Percentiles rank a stretch among this genome's conserved stretches.
Conservation (phyloP, 208 protist species). For the Trypanosoma rangeli region DNA sequence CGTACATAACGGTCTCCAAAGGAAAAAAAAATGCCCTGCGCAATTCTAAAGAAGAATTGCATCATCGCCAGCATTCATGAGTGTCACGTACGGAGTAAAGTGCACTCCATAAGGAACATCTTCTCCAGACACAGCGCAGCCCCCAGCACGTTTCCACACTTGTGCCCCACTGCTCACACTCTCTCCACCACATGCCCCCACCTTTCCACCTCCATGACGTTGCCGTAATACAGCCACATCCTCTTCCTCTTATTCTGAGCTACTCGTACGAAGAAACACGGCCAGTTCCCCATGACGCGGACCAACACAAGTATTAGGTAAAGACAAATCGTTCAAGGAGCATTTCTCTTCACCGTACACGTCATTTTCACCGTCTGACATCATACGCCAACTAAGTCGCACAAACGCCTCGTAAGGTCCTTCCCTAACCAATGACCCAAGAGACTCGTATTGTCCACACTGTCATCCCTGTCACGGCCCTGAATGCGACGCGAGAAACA, state of each 20-base stretch:
- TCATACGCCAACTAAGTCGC: slow-evolving; percentile 25
- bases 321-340: neutral
- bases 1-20: neutral
- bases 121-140: slow-evolving; percentile 27
- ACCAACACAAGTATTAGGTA: neutral
- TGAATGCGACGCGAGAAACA: slow-evolving; percentile 24
- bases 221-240: neutral
- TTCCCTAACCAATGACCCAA: neutral
- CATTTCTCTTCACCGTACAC: neutral
- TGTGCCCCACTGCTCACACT: slow-evolving; percentile 10
- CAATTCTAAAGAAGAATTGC: slow-evolving; percentile 26
- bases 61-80: slow-evolving; percentile 55
- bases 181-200: neutral
- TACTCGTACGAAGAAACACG: slow-evolving; percentile 8
- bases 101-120: slow-evolving; percentile 13
- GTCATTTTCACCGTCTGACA: neutral
- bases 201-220: neutral
- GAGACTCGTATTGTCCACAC: neutral
- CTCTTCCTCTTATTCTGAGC: neutral
- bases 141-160: slow-evolving; percentile 34
- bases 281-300: slow-evolving; percentile 2
- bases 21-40: neutral
- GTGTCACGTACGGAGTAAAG: slow-evolving; percentile 63
- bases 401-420: slow-evolving; percentile 26
- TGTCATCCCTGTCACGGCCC: neutral